Conservation (phyloP, 352 stramenopile genomes). For the Pythium insidiosum region DNA sequence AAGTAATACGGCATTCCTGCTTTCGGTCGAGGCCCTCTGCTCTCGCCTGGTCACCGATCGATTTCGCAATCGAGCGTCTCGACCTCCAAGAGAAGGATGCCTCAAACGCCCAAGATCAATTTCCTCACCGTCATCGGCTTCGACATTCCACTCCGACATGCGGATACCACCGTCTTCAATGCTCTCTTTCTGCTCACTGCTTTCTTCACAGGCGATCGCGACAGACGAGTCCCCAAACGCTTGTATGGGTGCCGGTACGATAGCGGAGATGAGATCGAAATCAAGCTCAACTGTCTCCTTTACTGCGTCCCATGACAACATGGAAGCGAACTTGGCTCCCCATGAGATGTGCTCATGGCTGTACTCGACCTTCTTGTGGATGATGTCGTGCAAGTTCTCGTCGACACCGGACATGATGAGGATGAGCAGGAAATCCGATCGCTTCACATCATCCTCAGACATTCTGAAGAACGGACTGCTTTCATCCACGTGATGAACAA, state of each 20-base stretch:
- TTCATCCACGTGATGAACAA: conserved; percentile 35
- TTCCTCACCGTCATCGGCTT: too few relatives aligned
- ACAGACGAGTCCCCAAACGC: background rate
- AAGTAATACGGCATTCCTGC: too few relatives aligned
- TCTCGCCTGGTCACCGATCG: too few relatives aligned
- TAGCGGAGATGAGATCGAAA: conserved; percentile 31
- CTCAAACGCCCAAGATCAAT: too few relatives aligned
- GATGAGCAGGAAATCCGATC: conserved; percentile 42
- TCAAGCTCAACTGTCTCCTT: conserved; percentile 29
- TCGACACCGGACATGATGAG: conserved; percentile 51
- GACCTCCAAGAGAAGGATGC: too few relatives aligned
- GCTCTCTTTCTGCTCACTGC: too few relatives aligned
- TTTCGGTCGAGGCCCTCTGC: too few relatives aligned
- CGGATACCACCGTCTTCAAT: too few relatives aligned
- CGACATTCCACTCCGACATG: too few relatives aligned
- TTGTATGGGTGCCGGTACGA: conserved; percentile 11
- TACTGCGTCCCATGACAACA: conserved; percentile 28
- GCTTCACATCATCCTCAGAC: conserved; percentile 16
- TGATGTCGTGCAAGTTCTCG: conserved; percentile 50
- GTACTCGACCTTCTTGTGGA: conserved; percentile 49
- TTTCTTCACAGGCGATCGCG: too few relatives aligned
- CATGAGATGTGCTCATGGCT: conserved; percentile 27
- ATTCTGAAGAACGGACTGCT: conserved; percentile 38
- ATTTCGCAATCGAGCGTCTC: too few relatives aligned
- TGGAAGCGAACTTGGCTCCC: conserved; percentile 26